Evolutionary conservation across 1,139 yeast genomes (phyloP).

Genomic region (Sugiyamaella pinicola): DNA sequence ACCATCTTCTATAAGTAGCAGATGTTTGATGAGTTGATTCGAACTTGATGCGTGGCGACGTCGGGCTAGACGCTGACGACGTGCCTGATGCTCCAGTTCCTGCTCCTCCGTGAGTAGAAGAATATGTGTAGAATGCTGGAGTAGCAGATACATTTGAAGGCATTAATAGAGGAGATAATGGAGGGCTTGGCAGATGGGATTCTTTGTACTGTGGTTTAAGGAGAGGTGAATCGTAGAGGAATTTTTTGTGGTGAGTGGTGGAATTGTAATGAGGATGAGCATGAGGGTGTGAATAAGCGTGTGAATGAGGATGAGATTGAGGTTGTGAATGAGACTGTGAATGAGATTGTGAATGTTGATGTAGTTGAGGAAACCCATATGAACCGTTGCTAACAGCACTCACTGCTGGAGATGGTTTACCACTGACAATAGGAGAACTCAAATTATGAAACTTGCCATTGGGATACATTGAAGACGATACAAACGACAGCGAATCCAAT

Average conservation of each 20-base stretch:
- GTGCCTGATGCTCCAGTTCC: constrained; percentile 1
- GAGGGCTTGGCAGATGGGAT: constrained; percentile 24
- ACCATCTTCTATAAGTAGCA: constrained; percentile 33
- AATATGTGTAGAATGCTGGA: constrained; percentile 18
- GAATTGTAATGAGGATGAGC: too few species aligned
- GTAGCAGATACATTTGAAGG: constrained; percentile 21
- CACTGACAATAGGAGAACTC: constrained; percentile 13
- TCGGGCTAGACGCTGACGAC: constrained; percentile 11
- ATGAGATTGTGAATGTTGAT: too few species aligned
- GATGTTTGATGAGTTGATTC: constrained; percentile 26
- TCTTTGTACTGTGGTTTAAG: constrained; percentile 27
- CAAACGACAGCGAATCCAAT: constrained; percentile 19
- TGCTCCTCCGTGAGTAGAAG: constrained; percentile 11
- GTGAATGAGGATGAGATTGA: too few species aligned
- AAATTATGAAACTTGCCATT: constrained; percentile 25
- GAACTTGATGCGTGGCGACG: constrained; percentile 8
- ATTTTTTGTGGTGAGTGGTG: too few species aligned
- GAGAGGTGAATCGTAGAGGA: constrained; percentile 38
- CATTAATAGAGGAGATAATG: constrained; percentile 30
- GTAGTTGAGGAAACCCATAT: not conserved
- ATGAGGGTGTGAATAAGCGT: too few species aligned
- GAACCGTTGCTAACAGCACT: not conserved
- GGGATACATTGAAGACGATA: constrained; percentile 24
- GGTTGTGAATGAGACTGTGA: too few species aligned
- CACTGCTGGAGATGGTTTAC: constrained; percentile 2